Evolutionary conservation across 1,284 basidiomycete species (phyloP).

Genomic region (Ceratobasidium papillatum): DNA sequence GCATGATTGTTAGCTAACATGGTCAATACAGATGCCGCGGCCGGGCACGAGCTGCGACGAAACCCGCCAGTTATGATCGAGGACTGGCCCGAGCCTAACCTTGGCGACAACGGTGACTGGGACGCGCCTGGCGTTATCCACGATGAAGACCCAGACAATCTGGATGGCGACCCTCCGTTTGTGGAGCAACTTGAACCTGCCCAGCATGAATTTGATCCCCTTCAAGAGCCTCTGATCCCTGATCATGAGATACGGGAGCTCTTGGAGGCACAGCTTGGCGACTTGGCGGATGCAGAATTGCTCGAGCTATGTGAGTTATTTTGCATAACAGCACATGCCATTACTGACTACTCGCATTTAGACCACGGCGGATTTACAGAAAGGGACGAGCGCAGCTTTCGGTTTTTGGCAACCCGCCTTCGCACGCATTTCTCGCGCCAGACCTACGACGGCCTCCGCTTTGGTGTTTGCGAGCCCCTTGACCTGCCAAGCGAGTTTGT

Average conservation of each 20-base stretch:
- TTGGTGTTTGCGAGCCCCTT: neutral
- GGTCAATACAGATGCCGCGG: no score
- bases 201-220: neutral
- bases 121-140: no score
- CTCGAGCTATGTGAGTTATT: neutral
- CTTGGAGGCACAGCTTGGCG: neutral
- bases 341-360: neutral
- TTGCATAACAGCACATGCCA: neutral
- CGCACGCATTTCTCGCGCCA: constrained; percentile 23
- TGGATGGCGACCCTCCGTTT: no score
- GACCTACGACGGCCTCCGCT: constrained; percentile 15
- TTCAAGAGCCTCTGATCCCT: neutral
- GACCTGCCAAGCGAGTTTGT: constrained; percentile 31
- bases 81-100: no score
- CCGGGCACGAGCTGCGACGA: no score
- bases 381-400: neutral
- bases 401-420: neutral
- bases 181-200: no score
- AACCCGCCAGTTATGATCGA: no score
- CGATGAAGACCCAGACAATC: no score
- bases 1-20: no score
- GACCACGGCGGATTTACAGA: neutral
- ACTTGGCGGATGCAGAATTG: neutral
- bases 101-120: no score
- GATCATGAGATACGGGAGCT: neutral